Evolutionary conservation across 2,329 filamentous ascomycete genomes (phyloP), one percentile per base, ranked within the genome.

Genomic region (Diplodia scrobiculata): DNA sequence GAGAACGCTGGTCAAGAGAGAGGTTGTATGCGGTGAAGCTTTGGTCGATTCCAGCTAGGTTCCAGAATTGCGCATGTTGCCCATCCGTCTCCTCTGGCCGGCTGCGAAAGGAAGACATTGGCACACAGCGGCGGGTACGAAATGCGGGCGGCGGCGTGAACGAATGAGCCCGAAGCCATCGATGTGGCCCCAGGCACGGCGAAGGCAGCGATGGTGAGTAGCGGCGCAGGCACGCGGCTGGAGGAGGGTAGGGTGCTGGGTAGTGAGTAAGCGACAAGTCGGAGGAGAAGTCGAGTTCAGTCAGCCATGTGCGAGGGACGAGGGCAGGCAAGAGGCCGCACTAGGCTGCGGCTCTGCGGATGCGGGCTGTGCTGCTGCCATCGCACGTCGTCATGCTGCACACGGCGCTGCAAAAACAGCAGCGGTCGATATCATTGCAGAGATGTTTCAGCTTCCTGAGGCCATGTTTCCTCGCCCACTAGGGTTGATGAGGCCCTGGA

Each of bases 121-220:
- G 45, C 25, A 62, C 19, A 29, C 54, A 7, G 54, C 19, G 36
- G 17, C 21, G 9, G 45, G 48, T 34, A 19, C 29, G 29, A 50
- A 17, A 21, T 13, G 29, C 58, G 38, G 17, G 45, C 41, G 27
- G 48, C 17, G 27, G 17, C 9, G 29, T 34, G 45, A 50, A n/a
- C n/a, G 58, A 34, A 21, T 50, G 48, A 25, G 58, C 58, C 58
- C 5, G 45, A 19, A 36, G 21, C 58, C 58, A 62, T 50, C 11
- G 48, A 19, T 21, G 5, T 17, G 27, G 58, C 58, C 58, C 41
- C 58, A 62, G 58, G 58, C 58, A 50, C 58, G 58, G 27, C 41
- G 58, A 25, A 36, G 58, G 58, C 45, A 32, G 58, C 58, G n/a
- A 47, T 36, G 17, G 38, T 27, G 25, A 25, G 45, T 9, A 25